Evolutionary conservation across 768 basidiomycete genomes (phyloP).

Genomic region (Leucocoprinus leucothites): DNA sequence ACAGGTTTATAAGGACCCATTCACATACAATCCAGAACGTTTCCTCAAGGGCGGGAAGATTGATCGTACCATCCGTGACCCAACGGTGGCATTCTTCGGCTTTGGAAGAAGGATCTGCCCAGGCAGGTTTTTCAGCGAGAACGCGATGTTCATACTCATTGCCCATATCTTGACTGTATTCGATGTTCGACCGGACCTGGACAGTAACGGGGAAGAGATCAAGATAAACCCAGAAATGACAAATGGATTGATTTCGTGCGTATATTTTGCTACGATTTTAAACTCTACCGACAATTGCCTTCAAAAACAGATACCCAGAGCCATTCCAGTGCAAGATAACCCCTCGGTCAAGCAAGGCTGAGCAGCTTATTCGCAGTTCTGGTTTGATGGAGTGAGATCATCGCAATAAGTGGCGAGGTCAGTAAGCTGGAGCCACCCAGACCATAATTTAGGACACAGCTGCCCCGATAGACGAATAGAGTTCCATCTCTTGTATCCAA

Average conservation of each 20-base stretch:
- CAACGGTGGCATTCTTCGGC: conserved; percentile 27
- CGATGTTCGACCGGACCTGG: conserved; percentile 20
- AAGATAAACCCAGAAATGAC: conserved; percentile 19
- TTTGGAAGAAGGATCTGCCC: conserved; percentile 28
- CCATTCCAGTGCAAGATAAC: conserved; percentile 7
- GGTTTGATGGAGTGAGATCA: neutral
- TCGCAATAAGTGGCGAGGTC: no score
- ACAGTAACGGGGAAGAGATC: conserved; percentile 18
- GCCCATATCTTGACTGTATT: conserved; percentile 22
- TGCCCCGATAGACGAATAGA: no score
- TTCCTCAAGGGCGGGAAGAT: conserved; percentile 23
- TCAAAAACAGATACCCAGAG: neutral
- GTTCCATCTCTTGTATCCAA: no score
- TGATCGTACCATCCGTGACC: conserved; percentile 21
- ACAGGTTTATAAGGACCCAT: conserved; percentile 16
- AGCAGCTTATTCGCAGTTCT: neutral
- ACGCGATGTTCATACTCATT: conserved; percentile 19
- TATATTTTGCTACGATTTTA: neutral
- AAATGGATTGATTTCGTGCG: conserved; percentile 22
- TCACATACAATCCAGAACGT: conserved; percentile 26
- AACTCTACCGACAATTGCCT: neutral
- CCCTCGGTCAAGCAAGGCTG: conserved; percentile 3
- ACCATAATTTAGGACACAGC: no score
- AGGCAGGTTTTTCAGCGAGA: conserved; percentile 21
- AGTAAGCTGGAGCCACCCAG: no score